phyloP scores from a whole-genome alignment of 805 yeast genomes.

The Kregervanrija delftensis region DNA sequence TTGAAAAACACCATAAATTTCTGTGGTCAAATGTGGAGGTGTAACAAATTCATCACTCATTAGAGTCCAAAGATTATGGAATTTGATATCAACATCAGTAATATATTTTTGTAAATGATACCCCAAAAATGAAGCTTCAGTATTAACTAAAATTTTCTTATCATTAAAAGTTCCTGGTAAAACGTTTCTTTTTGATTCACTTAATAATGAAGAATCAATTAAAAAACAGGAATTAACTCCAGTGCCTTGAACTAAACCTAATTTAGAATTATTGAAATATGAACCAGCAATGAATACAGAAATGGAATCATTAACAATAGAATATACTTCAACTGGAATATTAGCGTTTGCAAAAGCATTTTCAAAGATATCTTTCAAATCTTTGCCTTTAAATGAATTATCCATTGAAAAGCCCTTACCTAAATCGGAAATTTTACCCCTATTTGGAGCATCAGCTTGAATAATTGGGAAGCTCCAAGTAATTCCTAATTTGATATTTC shows the following conservation, averaged over 20 bases:
- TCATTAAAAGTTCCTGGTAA: not conserved
- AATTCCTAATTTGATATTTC: conserved; percentile 34
- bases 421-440: conserved; percentile 42
- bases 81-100: not conserved
- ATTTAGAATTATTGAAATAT: conserved; percentile 26
- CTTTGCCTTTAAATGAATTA: conserved; percentile 33
- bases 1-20: conserved; percentile 34
- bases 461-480: conserved; percentile 55
- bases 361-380: conserved; percentile 34
- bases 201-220: conserved; percentile 21
- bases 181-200: not conserved
- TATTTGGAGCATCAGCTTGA: conserved; percentile 30
- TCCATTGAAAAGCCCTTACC: conserved; percentile 55
- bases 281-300: conserved; percentile 54
- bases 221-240: conserved; percentile 54
- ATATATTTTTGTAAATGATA: conserved; percentile 29
- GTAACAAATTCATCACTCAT: not conserved
- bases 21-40: conserved; percentile 8
- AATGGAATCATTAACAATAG: conserved; percentile 55
- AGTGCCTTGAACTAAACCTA: conserved; percentile 64
- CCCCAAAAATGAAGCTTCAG: conserved; percentile 55
- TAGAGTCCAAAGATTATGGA: conserved; percentile 1
- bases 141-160: conserved; percentile 25
- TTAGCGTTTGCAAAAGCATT: conserved; percentile 21
- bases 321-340: conserved; percentile 31